Base-by-base conservation (phyloP, 257 asterid genomes). In the Primulina eburnea region DNA sequence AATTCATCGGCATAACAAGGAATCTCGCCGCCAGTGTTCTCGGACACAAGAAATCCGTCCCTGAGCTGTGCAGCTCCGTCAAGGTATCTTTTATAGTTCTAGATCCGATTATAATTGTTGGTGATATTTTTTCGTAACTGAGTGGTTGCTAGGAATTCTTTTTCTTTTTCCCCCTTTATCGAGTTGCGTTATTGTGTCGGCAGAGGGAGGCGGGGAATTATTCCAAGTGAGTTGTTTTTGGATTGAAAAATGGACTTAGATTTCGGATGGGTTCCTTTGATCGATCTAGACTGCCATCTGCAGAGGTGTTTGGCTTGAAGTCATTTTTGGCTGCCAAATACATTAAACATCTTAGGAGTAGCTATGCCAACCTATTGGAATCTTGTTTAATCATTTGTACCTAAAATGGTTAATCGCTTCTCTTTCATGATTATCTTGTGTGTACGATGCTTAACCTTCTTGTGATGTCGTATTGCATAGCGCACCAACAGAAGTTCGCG, bases 1-100 rank as follows among this genome's bases (percentile, higher is more conserved):
- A 93, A 68, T 93, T 90, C 75, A 73, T 93, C 72, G 98, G 98
- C 64, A 89, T 93, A 60, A 88, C 98, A 28, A 78, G 93, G 60
- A 90, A 90, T 76, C 80, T 90, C 62, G 95, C 92, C 29, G 89
- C 90, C 70, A 93, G 98, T 67, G 78, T 93, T 68, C 72, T 69
- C 73, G 18, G 82, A 9, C 97, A 93, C 82, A 84, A 76, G 78
- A 87, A 83, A n/a, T 84, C 95, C 29, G 83, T 89, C 38, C 96
- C 98, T 5, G 87, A 90, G 43, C 95, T 93, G 55, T 93, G 98
- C 70, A 79, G 60, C 67, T 85, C 95, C 56, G 87, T 85, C 9
- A 93, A 93, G 98, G 97, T 90, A 75, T 69, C 38, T 17, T 1
- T 26, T 14, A 5, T 24, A 7, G 18, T 14, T 47, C 17, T 10